Evolutionary conservation across 108 stramenopile genomes (phyloP).

Genomic region (Schizochytrium sp.): DNA sequence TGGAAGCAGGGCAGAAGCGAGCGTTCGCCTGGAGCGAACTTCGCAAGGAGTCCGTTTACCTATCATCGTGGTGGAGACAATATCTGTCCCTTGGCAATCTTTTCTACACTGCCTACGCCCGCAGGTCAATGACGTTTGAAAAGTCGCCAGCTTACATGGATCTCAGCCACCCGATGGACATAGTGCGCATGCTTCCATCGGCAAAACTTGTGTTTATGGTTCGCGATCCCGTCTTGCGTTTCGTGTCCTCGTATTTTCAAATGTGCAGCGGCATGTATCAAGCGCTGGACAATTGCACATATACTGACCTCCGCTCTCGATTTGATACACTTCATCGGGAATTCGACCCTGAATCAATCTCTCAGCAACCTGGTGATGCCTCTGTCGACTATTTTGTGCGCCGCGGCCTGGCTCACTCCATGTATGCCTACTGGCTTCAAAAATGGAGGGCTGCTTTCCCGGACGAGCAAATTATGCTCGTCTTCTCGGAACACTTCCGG

Average conservation of each 20-base stretch:
- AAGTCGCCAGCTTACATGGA: slow-evolving; percentile 11
- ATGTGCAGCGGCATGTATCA: not conserved
- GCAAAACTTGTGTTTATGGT: not conserved
- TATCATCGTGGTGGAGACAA: not conserved
- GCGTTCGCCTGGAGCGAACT: not conserved
- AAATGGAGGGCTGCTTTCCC: not conserved
- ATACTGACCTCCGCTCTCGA: not conserved
- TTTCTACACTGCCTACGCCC: not conserved
- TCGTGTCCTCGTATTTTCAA: not conserved
- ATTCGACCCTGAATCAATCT: not conserved
- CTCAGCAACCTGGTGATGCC: not conserved
- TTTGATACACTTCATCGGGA: not conserved
- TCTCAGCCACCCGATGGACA: not conserved
- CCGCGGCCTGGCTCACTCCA: not conserved
- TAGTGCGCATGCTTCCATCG: not conserved
- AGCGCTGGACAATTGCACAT: not conserved
- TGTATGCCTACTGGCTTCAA: not conserved
- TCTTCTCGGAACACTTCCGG: not conserved
- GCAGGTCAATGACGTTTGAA: not conserved
- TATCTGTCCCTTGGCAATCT: not conserved
- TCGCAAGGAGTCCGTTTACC: not conserved
- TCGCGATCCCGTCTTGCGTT: not conserved
- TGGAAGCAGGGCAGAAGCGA: not conserved
- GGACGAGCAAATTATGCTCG: not conserved
- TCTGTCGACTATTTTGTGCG: not conserved